Evolutionary conservation across 371 early-diverging fungal species (phyloP).

Genomic region (Mucor ambiguus): DNA sequence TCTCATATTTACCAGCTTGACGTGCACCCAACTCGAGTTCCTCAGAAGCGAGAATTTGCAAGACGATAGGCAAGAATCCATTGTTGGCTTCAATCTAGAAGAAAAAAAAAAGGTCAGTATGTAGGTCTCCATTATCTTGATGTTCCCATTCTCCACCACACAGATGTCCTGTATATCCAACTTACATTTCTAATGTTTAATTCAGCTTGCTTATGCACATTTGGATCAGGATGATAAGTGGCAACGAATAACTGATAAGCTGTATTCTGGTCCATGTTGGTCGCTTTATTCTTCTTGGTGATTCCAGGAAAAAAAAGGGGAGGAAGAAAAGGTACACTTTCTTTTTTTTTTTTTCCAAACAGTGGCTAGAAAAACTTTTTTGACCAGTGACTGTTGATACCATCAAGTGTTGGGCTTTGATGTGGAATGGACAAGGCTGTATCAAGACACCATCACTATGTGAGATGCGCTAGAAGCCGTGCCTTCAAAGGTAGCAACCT

Average conservation of each 20-base stretch:
- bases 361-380: conserved; percentile 3
- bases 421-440: not conserved
- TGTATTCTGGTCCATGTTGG: conserved; percentile 43
- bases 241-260: conserved; percentile 67
- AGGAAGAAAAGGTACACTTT: not conserved
- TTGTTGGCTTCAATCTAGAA: conserved; percentile 59
- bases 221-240: conserved; percentile 71
- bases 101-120: not conserved
- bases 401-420: not conserved
- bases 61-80: conserved; percentile 69
- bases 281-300: not conserved
- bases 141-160: not conserved
- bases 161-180: not conserved
- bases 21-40: conserved; percentile 68
- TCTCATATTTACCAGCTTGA: conserved; percentile 68
- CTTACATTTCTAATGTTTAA: conserved; percentile 39
- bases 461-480: no score
- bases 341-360: no score
- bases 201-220: conserved; percentile 71
- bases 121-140: no score
- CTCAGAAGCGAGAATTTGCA: conserved; percentile 72
- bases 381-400: conserved; percentile 8
- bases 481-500: no score
- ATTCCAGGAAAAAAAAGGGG: not conserved
- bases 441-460: no score